These are phyloP conservation scores for Phylloporus gajari DNA, from an alignment of 1,284 basidiomycete genomes.

Conservation along the genomic window DNA sequence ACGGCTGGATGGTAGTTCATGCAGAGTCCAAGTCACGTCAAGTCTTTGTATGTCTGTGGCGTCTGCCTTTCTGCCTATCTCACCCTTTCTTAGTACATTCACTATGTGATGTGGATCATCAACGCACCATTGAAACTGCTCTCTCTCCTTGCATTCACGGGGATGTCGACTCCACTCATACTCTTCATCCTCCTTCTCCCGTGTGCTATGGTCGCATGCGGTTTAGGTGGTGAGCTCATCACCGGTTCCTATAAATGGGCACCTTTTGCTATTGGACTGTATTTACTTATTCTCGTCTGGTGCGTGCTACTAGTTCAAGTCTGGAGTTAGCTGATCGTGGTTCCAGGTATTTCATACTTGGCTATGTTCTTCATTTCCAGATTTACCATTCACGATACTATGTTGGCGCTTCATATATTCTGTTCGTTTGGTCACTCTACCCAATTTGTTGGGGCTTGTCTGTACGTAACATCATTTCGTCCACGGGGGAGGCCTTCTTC, in stretches of 20 bases:
- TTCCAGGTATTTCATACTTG: conserved; percentile 42
- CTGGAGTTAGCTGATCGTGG: neutral
- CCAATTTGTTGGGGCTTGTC: conserved; percentile 59
- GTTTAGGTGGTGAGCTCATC: conserved; percentile 63
- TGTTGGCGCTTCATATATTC: conserved; percentile 52
- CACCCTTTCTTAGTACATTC: conserved; percentile 50
- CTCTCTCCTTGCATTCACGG: conserved; percentile 61
- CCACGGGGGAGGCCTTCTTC: conserved; percentile 60
- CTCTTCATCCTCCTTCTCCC: conserved; percentile 66
- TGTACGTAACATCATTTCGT: conserved; percentile 58
- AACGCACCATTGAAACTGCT: conserved; percentile 67
- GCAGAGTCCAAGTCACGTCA: conserved; percentile 58
- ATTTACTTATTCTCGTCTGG: conserved; percentile 60
- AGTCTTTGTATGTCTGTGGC: conserved; percentile 57
- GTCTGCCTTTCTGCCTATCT: neutral
- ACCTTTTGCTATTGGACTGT: conserved; percentile 55
- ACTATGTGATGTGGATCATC: conserved; percentile 69
- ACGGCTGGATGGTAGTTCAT: conserved; percentile 61
- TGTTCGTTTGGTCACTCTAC: conserved; percentile 64
- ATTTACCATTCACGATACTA: conserved; percentile 53
- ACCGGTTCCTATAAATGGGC: conserved; percentile 61
- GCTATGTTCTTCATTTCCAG: conserved; percentile 44
- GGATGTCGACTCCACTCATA: conserved; percentile 62
- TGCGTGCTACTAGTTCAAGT: conserved; percentile 44
- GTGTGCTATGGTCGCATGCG: conserved; percentile 59